phyloP scores from a whole-genome alignment of 345 rosid genomes.

The Lenwebbia sp. region DNA sequence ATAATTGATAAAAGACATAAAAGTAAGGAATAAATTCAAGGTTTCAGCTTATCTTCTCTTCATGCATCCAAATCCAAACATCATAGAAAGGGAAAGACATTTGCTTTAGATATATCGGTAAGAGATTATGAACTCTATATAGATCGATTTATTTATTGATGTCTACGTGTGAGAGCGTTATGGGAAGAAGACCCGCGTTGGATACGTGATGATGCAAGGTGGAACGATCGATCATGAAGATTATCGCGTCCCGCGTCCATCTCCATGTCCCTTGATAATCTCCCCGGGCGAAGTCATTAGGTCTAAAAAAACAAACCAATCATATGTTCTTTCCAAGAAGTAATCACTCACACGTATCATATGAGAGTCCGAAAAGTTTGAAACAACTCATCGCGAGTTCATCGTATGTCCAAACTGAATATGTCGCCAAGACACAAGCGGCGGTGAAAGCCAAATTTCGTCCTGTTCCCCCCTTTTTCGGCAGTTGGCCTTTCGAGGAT shows the following conservation, averaged over 20 bases:
- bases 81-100: not conserved
- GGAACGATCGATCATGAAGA: not conserved
- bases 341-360: not conserved
- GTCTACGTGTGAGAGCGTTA: not conserved
- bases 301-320: not conserved
- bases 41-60: not conserved
- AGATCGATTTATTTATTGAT: not conserved
- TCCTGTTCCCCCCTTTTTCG: not conserved
- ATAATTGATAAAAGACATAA: not conserved
- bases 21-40: not conserved
- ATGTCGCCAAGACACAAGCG: not conserved
- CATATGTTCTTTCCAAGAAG: not conserved
- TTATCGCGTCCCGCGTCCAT: too few species aligned
- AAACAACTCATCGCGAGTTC: not conserved
- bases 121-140: not conserved
- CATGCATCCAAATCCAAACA: not conserved
- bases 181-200: not conserved
- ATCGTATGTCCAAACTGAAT: not conserved
- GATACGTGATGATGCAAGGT: not conserved
- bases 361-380: not conserved
- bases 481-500: not conserved
- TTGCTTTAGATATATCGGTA: too few species aligned
- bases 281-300: not conserved
- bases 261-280: too few species aligned
- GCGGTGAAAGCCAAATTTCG: not conserved